These are phyloP conservation scores for Dendrobium officinale DNA, from an alignment of 106 monocot genomes.

Conservation along the genomic window DNA sequence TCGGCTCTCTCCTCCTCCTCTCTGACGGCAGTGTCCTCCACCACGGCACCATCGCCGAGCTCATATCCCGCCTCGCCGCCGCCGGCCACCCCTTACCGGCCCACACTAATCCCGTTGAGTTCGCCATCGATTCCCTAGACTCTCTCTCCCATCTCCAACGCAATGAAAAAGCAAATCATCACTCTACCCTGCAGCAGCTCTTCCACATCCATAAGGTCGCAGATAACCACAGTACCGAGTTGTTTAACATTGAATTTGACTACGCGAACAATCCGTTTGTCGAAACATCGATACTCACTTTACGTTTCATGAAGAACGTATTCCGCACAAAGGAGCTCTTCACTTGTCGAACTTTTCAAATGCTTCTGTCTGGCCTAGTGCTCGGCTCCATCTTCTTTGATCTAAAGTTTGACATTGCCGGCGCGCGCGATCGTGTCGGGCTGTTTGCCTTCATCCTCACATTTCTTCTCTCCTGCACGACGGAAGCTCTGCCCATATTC, in stretches of 20 bases:
- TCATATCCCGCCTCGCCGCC: constrained; percentile 26
- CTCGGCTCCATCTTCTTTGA: constrained; percentile 87
- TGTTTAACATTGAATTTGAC: neutral
- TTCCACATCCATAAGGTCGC: constrained; percentile 17
- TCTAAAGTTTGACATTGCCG: constrained; percentile 22
- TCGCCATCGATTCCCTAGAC: constrained; percentile 73
- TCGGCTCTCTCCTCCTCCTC: constrained; percentile 57
- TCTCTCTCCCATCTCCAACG: constrained; percentile 21
- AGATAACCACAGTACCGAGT: neutral
- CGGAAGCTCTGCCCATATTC: constrained; percentile 83
- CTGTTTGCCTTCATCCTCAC: constrained; percentile 91
- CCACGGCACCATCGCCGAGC: constrained; percentile 56
- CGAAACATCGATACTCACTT: constrained; percentile 68
- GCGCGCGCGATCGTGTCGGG: constrained; percentile 54
- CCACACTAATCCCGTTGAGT: constrained; percentile 66
- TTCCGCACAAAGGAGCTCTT: constrained; percentile 76
- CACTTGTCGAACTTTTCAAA: constrained; percentile 56
- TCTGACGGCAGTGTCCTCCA: constrained; percentile 59
- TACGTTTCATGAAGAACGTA: constrained; percentile 66
- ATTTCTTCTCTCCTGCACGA: constrained; percentile 80
- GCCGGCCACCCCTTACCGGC: constrained; percentile 43
- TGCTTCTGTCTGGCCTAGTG: constrained; percentile 60
- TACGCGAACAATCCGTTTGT: constrained; percentile 44
- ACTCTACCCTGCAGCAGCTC: constrained; percentile 67
- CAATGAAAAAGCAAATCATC: neutral